Evolutionary conservation across 345 rosid genomes (phyloP).

Genomic region (Eucalyptus rudis): DNA sequence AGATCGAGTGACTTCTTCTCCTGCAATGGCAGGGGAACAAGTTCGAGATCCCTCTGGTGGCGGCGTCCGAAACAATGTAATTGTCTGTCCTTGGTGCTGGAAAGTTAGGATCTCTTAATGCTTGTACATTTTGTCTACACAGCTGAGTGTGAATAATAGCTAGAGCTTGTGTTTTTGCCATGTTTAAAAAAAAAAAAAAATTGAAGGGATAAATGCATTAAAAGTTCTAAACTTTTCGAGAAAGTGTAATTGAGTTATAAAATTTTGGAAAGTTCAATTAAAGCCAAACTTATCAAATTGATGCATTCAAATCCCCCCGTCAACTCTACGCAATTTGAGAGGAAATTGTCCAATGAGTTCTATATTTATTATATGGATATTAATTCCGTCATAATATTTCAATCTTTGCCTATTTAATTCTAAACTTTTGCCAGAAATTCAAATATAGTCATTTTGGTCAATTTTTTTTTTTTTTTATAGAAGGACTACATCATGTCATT

Average conservation of each 20-base stretch:
- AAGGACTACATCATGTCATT: not conserved
- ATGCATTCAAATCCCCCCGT: not conserved
- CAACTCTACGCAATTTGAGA: too few species aligned
- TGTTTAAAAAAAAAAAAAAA: not conserved
- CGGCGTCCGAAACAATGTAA: too few species aligned
- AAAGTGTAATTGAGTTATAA: not conserved
- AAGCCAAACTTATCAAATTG: not conserved
- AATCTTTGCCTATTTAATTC: not conserved
- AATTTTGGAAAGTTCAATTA: not conserved
- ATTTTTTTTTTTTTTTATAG: fast-evolving
- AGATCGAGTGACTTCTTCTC: not conserved
- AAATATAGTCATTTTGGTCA: not conserved
- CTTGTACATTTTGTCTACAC: too few species aligned
- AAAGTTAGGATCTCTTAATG: too few species aligned
- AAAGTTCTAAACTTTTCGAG: fast-evolving
- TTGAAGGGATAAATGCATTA: too few species aligned
- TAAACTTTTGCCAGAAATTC: fast-evolving
- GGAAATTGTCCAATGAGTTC: not conserved
- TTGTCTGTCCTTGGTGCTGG: too few species aligned
- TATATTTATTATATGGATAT: not conserved
- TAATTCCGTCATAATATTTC: not conserved
- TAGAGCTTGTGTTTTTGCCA: not conserved
- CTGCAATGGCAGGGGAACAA: too few species aligned
- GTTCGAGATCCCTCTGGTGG: too few species aligned
- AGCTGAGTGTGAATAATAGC: not conserved